Evolutionary conservation across 1,139 yeast genomes (phyloP).

Genomic region (Candida buenavistaensis): DNA sequence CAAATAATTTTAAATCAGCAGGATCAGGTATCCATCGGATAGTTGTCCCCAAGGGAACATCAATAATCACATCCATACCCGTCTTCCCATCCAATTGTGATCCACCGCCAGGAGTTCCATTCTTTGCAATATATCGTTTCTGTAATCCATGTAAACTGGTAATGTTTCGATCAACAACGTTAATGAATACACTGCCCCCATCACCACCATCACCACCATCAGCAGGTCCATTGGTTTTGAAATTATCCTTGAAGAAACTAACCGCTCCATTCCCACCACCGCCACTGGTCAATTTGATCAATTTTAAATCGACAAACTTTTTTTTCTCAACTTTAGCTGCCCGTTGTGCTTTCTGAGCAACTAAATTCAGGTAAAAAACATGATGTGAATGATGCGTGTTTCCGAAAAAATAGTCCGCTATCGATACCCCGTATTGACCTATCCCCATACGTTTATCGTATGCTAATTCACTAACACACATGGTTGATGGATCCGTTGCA

Average conservation of each 20-base stretch:
- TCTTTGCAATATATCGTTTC: constrained; percentile 66
- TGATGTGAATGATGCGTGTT: constrained; percentile 45
- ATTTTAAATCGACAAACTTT: constrained; percentile 59
- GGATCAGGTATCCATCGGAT: constrained; percentile 88
- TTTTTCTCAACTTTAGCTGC: constrained; percentile 40
- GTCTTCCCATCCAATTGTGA: constrained; percentile 80
- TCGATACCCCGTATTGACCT: no score
- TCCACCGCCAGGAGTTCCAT: constrained; percentile 71
- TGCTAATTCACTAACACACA: no score
- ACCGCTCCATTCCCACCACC: constrained; percentile 87
- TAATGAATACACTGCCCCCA: constrained; percentile 85
- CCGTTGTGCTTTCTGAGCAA: constrained; percentile 18
- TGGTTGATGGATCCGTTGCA: no score
- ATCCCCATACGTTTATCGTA: no score
- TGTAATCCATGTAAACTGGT: constrained; percentile 70
- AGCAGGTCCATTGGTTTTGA: constrained; percentile 86
- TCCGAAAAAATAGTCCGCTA: constrained; percentile 44
- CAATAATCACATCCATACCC: constrained; percentile 76
- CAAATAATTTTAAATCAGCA: constrained; percentile 37
- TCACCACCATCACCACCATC: constrained; percentile 98
- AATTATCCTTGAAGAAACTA: constrained; percentile 84
- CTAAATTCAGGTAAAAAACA: constrained; percentile 18
- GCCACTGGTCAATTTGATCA: constrained; percentile 73
- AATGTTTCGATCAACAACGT: constrained; percentile 65
- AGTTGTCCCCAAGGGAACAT: constrained; percentile 90